Percentiles rank a stretch among this genome's conserved stretches.
Conservation (phyloP, 441 rosid species). For the Gossypium armourianum region DNA sequence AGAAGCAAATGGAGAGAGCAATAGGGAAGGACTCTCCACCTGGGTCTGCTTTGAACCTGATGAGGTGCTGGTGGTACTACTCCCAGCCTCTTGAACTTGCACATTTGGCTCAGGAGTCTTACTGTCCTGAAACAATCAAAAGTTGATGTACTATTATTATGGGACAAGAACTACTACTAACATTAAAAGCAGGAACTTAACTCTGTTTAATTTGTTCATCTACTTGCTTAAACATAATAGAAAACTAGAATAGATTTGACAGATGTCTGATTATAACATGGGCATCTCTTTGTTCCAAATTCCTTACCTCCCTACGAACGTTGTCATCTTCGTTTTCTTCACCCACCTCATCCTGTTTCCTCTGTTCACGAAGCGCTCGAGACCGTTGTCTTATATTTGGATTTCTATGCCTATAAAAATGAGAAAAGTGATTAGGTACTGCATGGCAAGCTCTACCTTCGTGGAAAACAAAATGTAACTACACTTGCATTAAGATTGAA, state of each 20-base stretch:
- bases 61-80: constrained; percentile 25
- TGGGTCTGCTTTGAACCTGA: constrained; percentile 23
- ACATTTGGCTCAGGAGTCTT: constrained; percentile 5
- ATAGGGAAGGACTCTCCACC: constrained; percentile 12
- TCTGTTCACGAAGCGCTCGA: constrained; percentile 26
- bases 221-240: neutral
- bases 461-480: neutral
- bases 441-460: neutral
- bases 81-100: constrained; percentile 23
- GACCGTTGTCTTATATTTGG: constrained; percentile 33
- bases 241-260: neutral
- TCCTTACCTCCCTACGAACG: constrained; percentile 28
- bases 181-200: neutral
- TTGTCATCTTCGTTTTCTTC: constrained; percentile 18
- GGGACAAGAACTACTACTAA: neutral
- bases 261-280: neutral
- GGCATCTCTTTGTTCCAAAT: neutral
- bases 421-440: neutral
- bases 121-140: constrained; percentile 22
- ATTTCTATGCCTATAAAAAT: constrained; percentile 26
- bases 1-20: constrained; percentile 17
- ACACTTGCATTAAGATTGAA: neutral
- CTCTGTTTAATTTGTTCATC: neutral
- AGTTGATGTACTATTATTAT: neutral
- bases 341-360: constrained; percentile 20